These are phyloP conservation scores for Rhazya stricta DNA, from an alignment of 257 asterid genomes.

Conservation along the genomic window DNA sequence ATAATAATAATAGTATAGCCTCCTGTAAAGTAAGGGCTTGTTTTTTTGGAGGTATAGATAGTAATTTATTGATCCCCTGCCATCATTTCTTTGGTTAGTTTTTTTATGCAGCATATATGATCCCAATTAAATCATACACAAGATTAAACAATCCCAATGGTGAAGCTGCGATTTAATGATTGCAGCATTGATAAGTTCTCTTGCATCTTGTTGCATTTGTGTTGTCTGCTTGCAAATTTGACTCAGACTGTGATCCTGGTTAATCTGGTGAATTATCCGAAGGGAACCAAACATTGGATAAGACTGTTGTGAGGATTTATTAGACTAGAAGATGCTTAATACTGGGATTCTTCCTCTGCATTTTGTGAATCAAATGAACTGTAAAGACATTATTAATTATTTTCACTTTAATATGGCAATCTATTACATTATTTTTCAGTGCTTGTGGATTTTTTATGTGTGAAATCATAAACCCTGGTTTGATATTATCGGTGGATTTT, in stretches of 20 bases:
- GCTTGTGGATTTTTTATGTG: too few relatives aligned
- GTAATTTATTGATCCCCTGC: too few relatives aligned
- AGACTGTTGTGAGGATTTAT: background rate
- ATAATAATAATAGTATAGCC: too few relatives aligned
- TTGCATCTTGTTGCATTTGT: background rate
- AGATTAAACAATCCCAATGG: background rate
- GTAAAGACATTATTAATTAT: too few relatives aligned
- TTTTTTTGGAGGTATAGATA: background rate
- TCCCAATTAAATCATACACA: background rate
- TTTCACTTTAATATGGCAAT: too few relatives aligned
- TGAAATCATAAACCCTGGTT: too few relatives aligned
- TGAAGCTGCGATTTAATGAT: background rate
- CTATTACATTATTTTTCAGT: too few relatives aligned
- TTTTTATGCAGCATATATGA: background rate
- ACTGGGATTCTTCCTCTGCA: background rate
- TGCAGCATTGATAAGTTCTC: background rate
- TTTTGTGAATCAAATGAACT: too few relatives aligned
- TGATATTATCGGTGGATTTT: too few relatives aligned
- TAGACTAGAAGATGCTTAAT: too few relatives aligned
- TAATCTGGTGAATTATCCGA: background rate
- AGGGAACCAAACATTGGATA: background rate
- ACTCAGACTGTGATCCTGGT: background rate
- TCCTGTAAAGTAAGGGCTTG: background rate
- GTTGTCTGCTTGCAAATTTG: background rate
- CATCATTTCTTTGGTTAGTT: too few relatives aligned